These are phyloP conservation scores for Ailanthus altissimus DNA, from an alignment of 345 rosid genomes.

Conservation along the genomic window DNA sequence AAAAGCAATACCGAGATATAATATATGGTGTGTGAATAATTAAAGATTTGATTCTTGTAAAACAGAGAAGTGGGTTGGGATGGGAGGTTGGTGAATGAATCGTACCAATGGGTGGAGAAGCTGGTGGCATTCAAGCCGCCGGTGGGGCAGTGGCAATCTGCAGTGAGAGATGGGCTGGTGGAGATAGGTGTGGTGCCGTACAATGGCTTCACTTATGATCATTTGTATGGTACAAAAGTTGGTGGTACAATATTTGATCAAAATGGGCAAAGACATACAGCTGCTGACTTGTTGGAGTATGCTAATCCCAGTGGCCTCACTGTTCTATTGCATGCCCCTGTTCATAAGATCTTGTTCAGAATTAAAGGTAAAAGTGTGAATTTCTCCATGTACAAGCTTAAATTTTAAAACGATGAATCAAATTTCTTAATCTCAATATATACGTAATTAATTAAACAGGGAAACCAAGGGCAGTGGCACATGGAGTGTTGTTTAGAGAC, in stretches of 20 bases:
- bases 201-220: slow-evolving; percentile 74
- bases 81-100: slow-evolving; percentile 44
- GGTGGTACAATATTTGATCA: slow-evolving; percentile 73
- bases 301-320: slow-evolving; percentile 50
- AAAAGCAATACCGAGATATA: no score
- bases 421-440: fast-evolving
- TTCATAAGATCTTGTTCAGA: slow-evolving; percentile 45
- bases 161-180: slow-evolving; percentile 65
- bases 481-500: slow-evolving; percentile 61
- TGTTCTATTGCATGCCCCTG: slow-evolving; percentile 63
- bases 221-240: slow-evolving; percentile 65
- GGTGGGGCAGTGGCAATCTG: slow-evolving; percentile 65
- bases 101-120: slow-evolving; percentile 67
- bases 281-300: slow-evolving; percentile 67
- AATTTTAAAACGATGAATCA: background rate
- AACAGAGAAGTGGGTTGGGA: slow-evolving; percentile 54
- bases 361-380: slow-evolving; percentile 24
- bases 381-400: background rate
- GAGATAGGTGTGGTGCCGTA: slow-evolving; percentile 63
- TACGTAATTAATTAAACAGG: no score
- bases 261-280: slow-evolving; percentile 65
- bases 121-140: slow-evolving; percentile 56
- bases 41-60: background rate
- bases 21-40: background rate
- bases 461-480: slow-evolving; percentile 42